Evolutionary conservation across 768 basidiomycete species (phyloP).

Genomic region (Lentinula sp.): DNA sequence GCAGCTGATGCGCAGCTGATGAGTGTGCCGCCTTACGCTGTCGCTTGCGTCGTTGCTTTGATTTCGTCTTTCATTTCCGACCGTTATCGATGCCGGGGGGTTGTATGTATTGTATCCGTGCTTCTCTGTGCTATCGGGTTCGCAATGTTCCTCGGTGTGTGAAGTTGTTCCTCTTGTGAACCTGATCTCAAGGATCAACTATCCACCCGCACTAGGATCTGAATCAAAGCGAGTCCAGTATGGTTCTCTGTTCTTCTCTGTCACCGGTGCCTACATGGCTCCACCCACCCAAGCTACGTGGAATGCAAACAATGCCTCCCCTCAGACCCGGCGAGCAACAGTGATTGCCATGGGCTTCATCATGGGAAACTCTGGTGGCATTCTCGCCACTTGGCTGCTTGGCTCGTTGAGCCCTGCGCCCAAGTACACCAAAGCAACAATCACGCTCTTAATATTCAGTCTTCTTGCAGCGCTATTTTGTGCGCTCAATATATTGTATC

Average conservation of each 20-base stretch:
- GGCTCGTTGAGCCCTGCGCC: conserved; percentile 25
- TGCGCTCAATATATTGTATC: conserved; percentile 17
- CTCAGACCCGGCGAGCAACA: conserved; percentile 51
- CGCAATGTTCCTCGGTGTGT: conserved; percentile 29
- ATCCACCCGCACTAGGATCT: conserved; percentile 22
- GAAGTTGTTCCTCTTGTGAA: too few species aligned
- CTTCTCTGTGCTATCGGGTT: conserved; percentile 28
- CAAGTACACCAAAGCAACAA: conserved; percentile 16
- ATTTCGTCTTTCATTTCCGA: conserved; percentile 18
- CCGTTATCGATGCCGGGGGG: conserved; percentile 19
- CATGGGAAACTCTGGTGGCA: conserved; percentile 54
- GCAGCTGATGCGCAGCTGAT: conserved; percentile 52
- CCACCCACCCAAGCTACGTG: conserved; percentile 53
- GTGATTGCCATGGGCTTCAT: conserved; percentile 52
- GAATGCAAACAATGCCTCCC: conserved; percentile 57
- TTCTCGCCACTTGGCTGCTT: conserved; percentile 56
- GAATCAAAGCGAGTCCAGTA: conserved; percentile 37
- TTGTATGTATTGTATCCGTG: conserved; percentile 23
- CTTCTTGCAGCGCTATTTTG: conserved; percentile 16
- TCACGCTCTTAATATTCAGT: conserved; percentile 8
- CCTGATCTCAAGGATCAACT: neutral
- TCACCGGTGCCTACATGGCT: conserved; percentile 44
- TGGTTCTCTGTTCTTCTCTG: conserved; percentile 48
- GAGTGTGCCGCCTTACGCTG: conserved; percentile 53
- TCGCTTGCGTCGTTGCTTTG: conserved; percentile 34